Evolutionary conservation across 108 stramenopile species (phyloP).

Genomic region (Conticribra guillardii): DNA sequence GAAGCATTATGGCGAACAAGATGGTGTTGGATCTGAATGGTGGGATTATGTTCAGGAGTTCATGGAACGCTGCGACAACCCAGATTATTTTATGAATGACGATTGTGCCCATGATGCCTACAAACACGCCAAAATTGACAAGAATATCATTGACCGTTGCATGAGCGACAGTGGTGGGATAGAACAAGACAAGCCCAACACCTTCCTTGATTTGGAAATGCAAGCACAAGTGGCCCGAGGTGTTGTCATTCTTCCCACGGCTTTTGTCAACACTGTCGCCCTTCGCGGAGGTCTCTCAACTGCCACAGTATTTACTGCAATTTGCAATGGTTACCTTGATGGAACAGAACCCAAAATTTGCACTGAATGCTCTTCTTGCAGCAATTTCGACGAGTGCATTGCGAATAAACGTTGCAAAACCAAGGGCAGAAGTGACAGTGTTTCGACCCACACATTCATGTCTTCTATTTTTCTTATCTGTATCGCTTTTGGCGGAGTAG

Average conservation of each 20-base stretch:
- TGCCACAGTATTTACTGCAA: constrained; percentile 64
- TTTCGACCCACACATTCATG: constrained; percentile 49
- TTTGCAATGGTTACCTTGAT: constrained; percentile 71
- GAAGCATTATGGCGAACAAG: constrained; percentile 77
- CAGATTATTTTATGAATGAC: constrained; percentile 72
- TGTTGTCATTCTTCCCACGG: constrained; percentile 56
- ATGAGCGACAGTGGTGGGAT: constrained; percentile 67
- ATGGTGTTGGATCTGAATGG: constrained; percentile 87
- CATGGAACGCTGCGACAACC: constrained; percentile 62
- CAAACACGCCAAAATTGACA: constrained; percentile 54
- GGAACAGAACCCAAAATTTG: constrained; percentile 71
- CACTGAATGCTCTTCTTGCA: constrained; percentile 39
- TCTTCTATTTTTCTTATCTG: constrained; percentile 51
- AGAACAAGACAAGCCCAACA: constrained; percentile 50
- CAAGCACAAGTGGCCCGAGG: constrained; percentile 48
- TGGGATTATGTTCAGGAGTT: constrained; percentile 90
- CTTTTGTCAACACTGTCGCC: constrained; percentile 73
- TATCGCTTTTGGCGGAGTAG: constrained; percentile 54
- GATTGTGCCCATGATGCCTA: constrained; percentile 81
- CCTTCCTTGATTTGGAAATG: constrained; percentile 71
- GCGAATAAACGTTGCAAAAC: constrained; percentile 33
- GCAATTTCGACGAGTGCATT: constrained; percentile 45
- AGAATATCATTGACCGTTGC: constrained; percentile 57
- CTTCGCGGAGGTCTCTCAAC: constrained; percentile 61
- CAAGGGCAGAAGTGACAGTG: constrained; percentile 34